A percentile compares a stretch with the other conserved stretches of the same genome.
These are phyloP conservation scores for Trichoderma polysporum DNA, from an alignment of 2,329 filamentous ascomycete genomes.

Conservation along the genomic window DNA sequence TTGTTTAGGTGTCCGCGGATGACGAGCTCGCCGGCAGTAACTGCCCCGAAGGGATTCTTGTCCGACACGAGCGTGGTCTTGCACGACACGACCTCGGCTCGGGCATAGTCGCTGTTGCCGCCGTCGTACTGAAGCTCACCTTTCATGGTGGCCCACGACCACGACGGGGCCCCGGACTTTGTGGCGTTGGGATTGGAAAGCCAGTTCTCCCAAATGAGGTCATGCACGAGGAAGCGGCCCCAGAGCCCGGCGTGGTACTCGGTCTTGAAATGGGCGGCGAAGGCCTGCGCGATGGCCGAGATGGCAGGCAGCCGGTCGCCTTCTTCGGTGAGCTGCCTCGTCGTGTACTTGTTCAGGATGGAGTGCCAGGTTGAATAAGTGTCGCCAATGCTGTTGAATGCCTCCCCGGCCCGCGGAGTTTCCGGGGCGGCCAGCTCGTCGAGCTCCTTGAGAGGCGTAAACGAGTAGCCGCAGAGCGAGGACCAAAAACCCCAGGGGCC, in stretches of 20 bases:
- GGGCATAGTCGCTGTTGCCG: background rate
- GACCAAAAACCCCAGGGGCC: background rate
- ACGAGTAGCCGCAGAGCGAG: slow-evolving; percentile 2
- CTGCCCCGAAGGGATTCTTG: background rate
- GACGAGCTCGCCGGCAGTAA: background rate
- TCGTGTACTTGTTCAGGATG: background rate
- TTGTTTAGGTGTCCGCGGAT: background rate
- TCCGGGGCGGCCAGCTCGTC: background rate
- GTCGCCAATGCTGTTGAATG: background rate
- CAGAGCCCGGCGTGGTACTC: background rate
- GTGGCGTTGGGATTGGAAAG: slow-evolving; percentile 2
- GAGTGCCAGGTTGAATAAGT: background rate
- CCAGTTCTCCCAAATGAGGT: slow-evolving; percentile 3
- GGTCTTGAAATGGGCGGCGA: background rate
- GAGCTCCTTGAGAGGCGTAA: background rate
- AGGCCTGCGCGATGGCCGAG: background rate
- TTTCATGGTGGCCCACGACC: slow-evolving; percentile 8
- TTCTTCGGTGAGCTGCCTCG: background rate
- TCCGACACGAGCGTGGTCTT: background rate
- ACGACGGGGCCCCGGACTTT: background rate
- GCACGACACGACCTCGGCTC: background rate
- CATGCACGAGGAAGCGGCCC: background rate
- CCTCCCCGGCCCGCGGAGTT: background rate
- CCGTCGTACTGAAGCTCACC: background rate
- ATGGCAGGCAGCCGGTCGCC: background rate